A percentile compares a stretch with the other conserved stretches of the same genome.
Conservation (phyloP, 2,329 filamentous ascomycete species). For the Sporothrix dimorphospora region DNA sequence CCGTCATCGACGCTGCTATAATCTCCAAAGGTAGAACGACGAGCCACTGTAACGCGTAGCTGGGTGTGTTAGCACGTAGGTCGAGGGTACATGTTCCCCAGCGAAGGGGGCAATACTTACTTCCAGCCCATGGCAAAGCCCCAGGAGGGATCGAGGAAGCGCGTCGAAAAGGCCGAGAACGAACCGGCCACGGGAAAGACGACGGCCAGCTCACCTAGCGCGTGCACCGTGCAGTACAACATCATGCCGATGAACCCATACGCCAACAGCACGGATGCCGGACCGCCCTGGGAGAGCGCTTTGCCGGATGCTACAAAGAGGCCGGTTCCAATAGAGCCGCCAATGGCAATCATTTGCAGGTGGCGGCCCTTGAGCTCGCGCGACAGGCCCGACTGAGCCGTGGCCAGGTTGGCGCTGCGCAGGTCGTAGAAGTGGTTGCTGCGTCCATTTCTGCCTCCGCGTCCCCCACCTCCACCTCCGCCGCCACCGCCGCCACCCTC, state of each 20-base stretch:
- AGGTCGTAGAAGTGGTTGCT: conserved; percentile 58
- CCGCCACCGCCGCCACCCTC: neutral
- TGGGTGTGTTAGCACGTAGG: conserved; percentile 51
- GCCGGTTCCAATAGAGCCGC: conserved; percentile 87
- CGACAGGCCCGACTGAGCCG: conserved; percentile 73
- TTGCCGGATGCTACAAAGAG: conserved; percentile 83
- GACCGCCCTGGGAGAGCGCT: conserved; percentile 72
- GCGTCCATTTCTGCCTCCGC: neutral
- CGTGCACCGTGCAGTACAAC: conserved; percentile 91
- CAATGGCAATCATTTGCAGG: conserved; percentile 97
- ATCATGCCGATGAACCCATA: conserved; percentile 80
- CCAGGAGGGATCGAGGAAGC: conserved; percentile 92
- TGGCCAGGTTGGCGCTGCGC: conserved; percentile 67
- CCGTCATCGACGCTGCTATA: conserved; percentile 81
- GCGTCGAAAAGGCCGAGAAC: conserved; percentile 88
- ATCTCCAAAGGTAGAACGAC: conserved; percentile 82
- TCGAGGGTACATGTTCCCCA: too few species aligned
- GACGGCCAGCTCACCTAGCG: conserved; percentile 88
- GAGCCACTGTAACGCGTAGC: conserved; percentile 87
- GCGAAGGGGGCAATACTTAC: conserved; percentile 49
- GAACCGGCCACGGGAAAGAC: conserved; percentile 89
- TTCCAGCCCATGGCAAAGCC: conserved; percentile 97
- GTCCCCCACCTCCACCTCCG: neutral
- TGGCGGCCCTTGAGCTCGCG: conserved; percentile 81
- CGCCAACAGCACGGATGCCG: conserved; percentile 76